Evolutionary conservation across 208 protist species (phyloP).

Genomic region (Crithidia bombi): DNA sequence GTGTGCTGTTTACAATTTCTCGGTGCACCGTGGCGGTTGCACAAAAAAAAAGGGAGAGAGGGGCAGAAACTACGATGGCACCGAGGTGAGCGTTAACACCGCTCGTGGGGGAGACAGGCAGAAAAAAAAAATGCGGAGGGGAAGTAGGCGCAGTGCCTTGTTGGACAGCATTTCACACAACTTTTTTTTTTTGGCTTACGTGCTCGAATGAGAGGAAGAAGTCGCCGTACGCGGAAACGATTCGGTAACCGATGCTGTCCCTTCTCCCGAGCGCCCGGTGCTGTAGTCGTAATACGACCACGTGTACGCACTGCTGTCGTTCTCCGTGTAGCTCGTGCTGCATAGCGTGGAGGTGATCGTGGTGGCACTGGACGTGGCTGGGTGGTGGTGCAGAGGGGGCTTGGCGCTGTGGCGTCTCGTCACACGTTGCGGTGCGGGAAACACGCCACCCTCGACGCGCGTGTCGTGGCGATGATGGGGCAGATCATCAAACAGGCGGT

Average conservation of each 20-base stretch:
- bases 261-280: neutral
- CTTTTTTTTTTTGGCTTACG: neutral
- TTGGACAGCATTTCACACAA: no score
- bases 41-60: no score
- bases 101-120: no score
- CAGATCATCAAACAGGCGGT: slow-evolving; percentile 4
- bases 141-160: no score
- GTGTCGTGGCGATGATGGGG: neutral
- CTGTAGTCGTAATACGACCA: slow-evolving; percentile 22
- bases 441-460: neutral
- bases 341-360: neutral
- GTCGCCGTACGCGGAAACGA: slow-evolving; percentile 7
- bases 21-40: no score
- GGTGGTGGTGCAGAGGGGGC: neutral
- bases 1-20: no score
- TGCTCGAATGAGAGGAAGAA: neutral
- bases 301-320: neutral
- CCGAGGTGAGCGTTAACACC: no score
- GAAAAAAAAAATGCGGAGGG: no score
- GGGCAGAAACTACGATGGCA: no score
- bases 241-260: neutral
- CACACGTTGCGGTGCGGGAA: neutral
- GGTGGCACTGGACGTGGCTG: neutral
- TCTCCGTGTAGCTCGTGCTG: neutral
- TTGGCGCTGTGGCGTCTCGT: neutral